Evolutionary conservation across 305 asterid species (phyloP), one percentile per base, ranked within the genome.

Genomic region (Plantago rigida): DNA sequence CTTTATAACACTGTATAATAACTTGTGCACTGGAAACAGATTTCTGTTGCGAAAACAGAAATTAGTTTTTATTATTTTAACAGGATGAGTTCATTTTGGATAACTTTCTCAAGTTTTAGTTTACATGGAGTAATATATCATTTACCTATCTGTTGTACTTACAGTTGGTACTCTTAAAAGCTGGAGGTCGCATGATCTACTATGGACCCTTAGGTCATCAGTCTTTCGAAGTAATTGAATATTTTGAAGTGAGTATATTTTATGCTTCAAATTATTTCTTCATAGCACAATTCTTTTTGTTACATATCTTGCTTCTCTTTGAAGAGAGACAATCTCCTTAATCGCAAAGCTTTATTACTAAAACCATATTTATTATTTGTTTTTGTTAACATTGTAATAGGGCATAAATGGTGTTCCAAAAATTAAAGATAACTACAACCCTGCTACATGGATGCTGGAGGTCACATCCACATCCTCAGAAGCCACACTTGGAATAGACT

Each of bases 181-280:
- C 73, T 46, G 94, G 97, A 58, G 96, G 97, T 63, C 81, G 73
- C 15, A 69, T 84, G 79, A 85, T 83, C 55, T 89, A 89, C 55
- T 77, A 76, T 69, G 96, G 97, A 44, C 84, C 93, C 0, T 64
- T 89, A 44, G 97, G 91, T 54, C 71, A 54, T 51, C 80, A 83
- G 31, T 87, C 96, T 13, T 71, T 66, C 31, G 65, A 72, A 68
- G 68, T 87, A 28, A 87, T 87, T 52, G 79, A 82, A 62, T 83
- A 90, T 69, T 85, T 90, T 69, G 95, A 90, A 96, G 97, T 83
- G 58, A 65, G 72, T 59, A 22, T 22, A 22, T 22, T 69, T 70
- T 63, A 41, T 19, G 11, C 26, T 14, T 44, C 49, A 9, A 41
- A 6, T 31, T 8, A 36, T 8, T 14, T 31, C 62, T 56, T 19